Base-by-base conservation (phyloP, 306 rosid species). In the Canavalia gladiata region DNA sequence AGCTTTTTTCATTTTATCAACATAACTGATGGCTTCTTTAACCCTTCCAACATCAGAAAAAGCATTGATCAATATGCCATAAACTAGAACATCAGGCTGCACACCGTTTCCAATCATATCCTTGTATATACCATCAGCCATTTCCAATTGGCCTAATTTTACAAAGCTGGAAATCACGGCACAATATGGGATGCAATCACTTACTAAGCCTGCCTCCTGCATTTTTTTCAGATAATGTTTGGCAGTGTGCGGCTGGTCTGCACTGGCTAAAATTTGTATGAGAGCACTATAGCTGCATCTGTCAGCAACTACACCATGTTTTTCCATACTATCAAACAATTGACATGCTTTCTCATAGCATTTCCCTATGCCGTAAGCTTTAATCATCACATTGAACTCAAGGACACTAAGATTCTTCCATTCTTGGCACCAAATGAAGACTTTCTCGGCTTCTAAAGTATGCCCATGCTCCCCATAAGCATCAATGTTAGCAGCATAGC, bases 321-420 rank as follows among this genome's bases (percentile, higher is more conserved):
- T 75, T 70, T 81, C 86, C 95, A 95, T 93, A 76, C 89, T 86
- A 84, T 95, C 97, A 81, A 93, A 93, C 82, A 91, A 37, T n/a
- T 78, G 59, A 58, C 94, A 92, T 37, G 94, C 97, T 75, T 85
- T 84, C 42, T 70, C 88, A 56, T 91, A 90, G 49, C 85, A 79
- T 80, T 91, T 89, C 42, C 89, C 97, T 57, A 91, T 63, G 41
- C 99, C 99, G 82, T 89, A 93, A 50, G 97, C 97, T 84, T 95
- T 95, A 78, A 93, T 92, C 97, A 95, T 90, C 92, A 95, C 95
- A 67, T 95, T 95, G 82, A 89, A 95, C 89, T 90, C 94, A 83
- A 92, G 88, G 83, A 86, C 91, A 13, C 88, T 86, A 59, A 81
- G 88, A 72, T 82, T 93, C 73, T 86, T 91, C 82, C 56, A 82